Evolutionary conservation across 2,329 filamentous ascomycete species (phyloP), one percentile per base, ranked within the genome.

Genomic region (Colletotrichum sidae): DNA sequence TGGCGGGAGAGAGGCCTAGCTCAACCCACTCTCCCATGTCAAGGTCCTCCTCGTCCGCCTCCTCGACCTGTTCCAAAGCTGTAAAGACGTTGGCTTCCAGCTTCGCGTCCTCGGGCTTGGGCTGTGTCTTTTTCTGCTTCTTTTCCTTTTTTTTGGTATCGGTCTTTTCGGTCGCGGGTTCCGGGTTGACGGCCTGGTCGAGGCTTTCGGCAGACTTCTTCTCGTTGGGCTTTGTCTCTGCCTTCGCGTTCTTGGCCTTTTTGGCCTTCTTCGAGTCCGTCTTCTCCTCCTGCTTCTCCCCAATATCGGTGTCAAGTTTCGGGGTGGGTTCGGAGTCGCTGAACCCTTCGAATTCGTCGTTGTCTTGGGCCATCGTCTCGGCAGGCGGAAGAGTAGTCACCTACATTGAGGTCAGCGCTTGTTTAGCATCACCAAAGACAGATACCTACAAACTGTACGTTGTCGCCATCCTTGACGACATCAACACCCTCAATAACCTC

Each of bases 401-500:
- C 51, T 61, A 8, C 9, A 3, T 7, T 25, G 25, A 25, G 4
- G 54, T 64, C 45, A 67, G 51, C 33, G 3, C 42, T 17, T 49
- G 2, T 7, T n/a, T 11, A 10, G 3, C 6, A 9, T 15, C 1
- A 3, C 5, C 11, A 1, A 15, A 33, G 2, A 8, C 6, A 1
- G 12, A 7, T 9, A 74, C 79, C 60, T 70, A 90, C 79, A 77
- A 90, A 90, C 72, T 85, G 81, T 35, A 90, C 77, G 6, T 80
- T 83, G 56, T 83, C 79, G 8, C 88, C 88, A 37, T 90, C 84
- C 67, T 85, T 87, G 46, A 97, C 82, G n/a, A 99, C 84, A 37
- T 97, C 92, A 1, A 99, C 92, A 55, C 92, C 93, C 13, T 97
- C 92, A 51, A 98, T 90, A 72, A 98, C 94, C 73, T 99, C 94